A percentile compares a stretch with the other conserved stretches of the same genome.
These are phyloP conservation scores for Fusarium veterinarium DNA, from an alignment of 2,329 filamentous ascomycete genomes.

Conservation along the genomic window DNA sequence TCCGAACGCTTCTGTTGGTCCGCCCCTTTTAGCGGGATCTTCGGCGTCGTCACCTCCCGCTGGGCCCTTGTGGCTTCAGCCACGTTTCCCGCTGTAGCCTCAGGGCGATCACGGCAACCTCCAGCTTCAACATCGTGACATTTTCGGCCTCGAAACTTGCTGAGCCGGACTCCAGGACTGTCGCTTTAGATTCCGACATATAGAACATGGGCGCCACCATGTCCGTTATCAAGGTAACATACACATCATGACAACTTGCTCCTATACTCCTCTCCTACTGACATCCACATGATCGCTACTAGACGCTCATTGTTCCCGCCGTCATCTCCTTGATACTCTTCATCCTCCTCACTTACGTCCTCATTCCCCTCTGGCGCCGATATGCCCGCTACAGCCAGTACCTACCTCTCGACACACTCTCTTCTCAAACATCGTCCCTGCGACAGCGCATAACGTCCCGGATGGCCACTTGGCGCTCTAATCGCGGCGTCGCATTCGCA, in stretches of 20 bases:
- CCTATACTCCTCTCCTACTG: conserved; percentile 7
- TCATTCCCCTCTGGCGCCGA: conserved; percentile 75
- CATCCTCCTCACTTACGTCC: conserved; percentile 70
- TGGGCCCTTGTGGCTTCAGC: conserved; percentile 25
- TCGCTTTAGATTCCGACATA: neutral
- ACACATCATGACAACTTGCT: conserved; percentile 18
- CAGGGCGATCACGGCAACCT: conserved; percentile 16
- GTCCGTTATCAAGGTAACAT: conserved; percentile 51
- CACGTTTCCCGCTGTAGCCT: conserved; percentile 31
- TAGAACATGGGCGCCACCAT: conserved; percentile 50
- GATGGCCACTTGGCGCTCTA: conserved; percentile 57
- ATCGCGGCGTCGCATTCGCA: conserved; percentile 55
- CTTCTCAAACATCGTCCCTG: conserved; percentile 65
- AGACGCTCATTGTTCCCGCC: conserved; percentile 79
- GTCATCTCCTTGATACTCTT: conserved; percentile 77
- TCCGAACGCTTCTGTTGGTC: conserved; percentile 13
- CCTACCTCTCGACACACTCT: conserved; percentile 74
- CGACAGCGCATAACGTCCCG: conserved; percentile 60
- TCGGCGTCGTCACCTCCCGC: conserved; percentile 35
- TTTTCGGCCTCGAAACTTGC: neutral
- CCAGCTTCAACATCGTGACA: conserved; percentile 20
- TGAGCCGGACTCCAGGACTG: neutral
- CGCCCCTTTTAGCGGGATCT: conserved; percentile 36
- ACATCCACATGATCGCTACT: conserved; percentile 23
- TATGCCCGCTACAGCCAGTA: conserved; percentile 81